Base-by-base conservation (phyloP, 1,139 yeast genomes). In the Magnusiomyces clavatus region DNA sequence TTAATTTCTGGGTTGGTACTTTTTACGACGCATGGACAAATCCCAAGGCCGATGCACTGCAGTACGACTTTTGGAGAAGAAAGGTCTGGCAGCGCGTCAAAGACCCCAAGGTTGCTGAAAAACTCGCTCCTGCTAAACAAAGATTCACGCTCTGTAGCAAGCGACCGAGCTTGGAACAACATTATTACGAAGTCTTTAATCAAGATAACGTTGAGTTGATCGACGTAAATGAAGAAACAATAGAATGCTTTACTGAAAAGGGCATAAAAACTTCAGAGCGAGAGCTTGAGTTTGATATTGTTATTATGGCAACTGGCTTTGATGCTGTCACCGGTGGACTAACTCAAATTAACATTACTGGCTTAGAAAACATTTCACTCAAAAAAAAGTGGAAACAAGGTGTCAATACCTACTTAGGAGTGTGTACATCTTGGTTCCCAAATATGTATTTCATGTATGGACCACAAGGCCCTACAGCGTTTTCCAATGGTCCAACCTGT, bases 391-490 rank as follows among this genome's bases (percentile, higher is more conserved):
- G 67, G 68, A 52, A 56, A 24, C 52, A 54, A 13, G 66, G 64
- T 17, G 57, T 61, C 34, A 50, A 44, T 31, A 62, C 67, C 19
- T 61, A 60, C 43, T 55, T 64, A 24, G 69, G 69, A 13, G 50
- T 64, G 19, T 49, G 64, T 24, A 54, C 61, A 41, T 46, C 58
- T 39, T 66, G 62, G 36, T 63, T 57, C 53, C 69, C 65, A 47
- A 65, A 62, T 52, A 55, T 65, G 63, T 65, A 59, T 49, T 63
- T 58, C 50, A 53, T 64, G 45, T 66, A 65, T 51, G 69, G 69
- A 11, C 69, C 69, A 14, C 68, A 64, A 41, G 66, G 63, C 3
- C 69, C 69, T n/a, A 65, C 68, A 36, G 63, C 66, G 8, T 63
- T 65, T 50, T 56, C 59, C 43, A 65, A 65, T 54, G 68, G 67